Percentiles rank a stretch among this genome's conserved stretches.
Evolutionary conservation across 2,329 filamentous ascomycete species (phyloP).

Genomic region (Xylariales sp.): DNA sequence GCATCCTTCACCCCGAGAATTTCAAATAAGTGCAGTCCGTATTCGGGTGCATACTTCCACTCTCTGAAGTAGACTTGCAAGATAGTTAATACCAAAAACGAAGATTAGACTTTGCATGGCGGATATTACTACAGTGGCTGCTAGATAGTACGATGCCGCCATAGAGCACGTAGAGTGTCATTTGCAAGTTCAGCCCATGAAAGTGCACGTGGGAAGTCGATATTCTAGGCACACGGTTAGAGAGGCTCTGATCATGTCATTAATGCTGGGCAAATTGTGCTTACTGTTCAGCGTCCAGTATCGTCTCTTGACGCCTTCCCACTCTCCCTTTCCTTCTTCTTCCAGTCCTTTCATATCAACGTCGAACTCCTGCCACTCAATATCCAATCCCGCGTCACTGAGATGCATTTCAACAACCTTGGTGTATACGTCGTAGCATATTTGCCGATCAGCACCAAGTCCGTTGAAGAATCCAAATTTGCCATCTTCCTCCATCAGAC

Average conservation of each 20-base stretch:
- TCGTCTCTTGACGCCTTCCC: constrained; percentile 80
- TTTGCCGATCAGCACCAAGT: constrained; percentile 82
- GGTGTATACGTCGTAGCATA: constrained; percentile 95
- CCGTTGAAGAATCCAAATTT: constrained; percentile 88
- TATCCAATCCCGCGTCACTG: constrained; percentile 82
- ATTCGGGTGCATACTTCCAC: no score
- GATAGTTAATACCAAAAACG: no score
- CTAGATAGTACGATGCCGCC: no score
- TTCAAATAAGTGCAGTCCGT: constrained; percentile 34
- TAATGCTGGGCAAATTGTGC: no score
- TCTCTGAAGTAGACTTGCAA: no score
- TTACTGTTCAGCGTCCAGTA: constrained; percentile 83
- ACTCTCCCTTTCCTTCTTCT: constrained; percentile 66
- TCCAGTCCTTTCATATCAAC: constrained; percentile 66
- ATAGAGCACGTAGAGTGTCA: no score
- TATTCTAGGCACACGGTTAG: constrained; percentile 51
- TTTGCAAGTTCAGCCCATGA: constrained; percentile 67
- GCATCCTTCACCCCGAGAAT: constrained; percentile 62
- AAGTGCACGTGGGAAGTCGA: constrained; percentile 68
- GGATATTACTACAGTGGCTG: no score
- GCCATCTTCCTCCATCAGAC: constrained; percentile 66
- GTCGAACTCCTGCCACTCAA: constrained; percentile 75
- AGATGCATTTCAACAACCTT: constrained; percentile 90
- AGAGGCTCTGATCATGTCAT: constrained; percentile 8
- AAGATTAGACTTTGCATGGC: no score